Evolutionary conservation across 164 flowering plant genomes (phyloP).

Genomic region (Vitis vinifera): ASM3070453v1 NC_081807.1:19820001-19820500

Average conservation of each 20-base stretch:
- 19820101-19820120: conserved; percentile 64
- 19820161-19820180: conserved; percentile 55
- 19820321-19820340: conserved; percentile 51
- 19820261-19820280: conserved; percentile 59
- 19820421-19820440: conserved; percentile 44
- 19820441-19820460: conserved; percentile 67
- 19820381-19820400: conserved; percentile 50
- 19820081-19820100: conserved; percentile 59
- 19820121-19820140: conserved; percentile 66
- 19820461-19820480: conserved; percentile 46
- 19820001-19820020: conserved; percentile 59
- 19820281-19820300: conserved; percentile 55
- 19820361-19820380: conserved; percentile 55
- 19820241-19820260: conserved; percentile 63
- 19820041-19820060: conserved; percentile 52
- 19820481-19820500: conserved; percentile 70
- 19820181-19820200: conserved; percentile 55
- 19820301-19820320: conserved; percentile 48
- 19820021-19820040: conserved; percentile 71
- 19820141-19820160: conserved; percentile 56
- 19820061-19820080: conserved; percentile 73
- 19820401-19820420: conserved; percentile 45
- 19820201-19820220: conserved; percentile 68
- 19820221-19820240: conserved; percentile 61
- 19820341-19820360: conserved; percentile 53